Percentiles rank a stretch among this genome's conserved stretches.
Evolutionary conservation across 2,329 filamentous ascomycete species (phyloP).

Genomic region (Verticillium nonalfalfae): DNA sequence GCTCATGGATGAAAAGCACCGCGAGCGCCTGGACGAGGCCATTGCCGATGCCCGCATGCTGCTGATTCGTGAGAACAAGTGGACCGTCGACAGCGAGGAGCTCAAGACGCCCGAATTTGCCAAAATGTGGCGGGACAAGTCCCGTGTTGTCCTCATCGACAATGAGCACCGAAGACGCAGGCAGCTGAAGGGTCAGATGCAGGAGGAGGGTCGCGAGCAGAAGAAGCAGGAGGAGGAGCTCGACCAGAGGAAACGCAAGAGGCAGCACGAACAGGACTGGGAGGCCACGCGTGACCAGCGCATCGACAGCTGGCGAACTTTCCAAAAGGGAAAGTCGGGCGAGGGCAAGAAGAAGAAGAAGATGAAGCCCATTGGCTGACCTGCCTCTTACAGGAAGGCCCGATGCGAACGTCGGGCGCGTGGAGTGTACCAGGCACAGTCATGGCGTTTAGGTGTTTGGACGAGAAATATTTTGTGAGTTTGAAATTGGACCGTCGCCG

Average conservation of each 20-base stretch:
- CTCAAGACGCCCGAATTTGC: slow-evolving; percentile 78
- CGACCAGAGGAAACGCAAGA: slow-evolving; percentile 74
- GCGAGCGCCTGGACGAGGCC: slow-evolving; percentile 80
- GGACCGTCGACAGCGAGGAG: slow-evolving; percentile 83
- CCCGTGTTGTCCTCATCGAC: slow-evolving; percentile 83
- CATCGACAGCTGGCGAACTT: slow-evolving; percentile 91
- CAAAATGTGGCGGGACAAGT: slow-evolving; percentile 83
- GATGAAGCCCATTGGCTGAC: slow-evolving; percentile 57
- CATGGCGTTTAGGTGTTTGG: not conserved
- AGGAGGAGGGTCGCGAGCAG: slow-evolving; percentile 90
- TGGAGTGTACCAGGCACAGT: not conserved
- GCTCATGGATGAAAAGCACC: slow-evolving; percentile 90
- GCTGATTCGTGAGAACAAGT: slow-evolving; percentile 88
- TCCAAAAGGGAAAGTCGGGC: slow-evolving; percentile 66
- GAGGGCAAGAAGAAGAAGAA: slow-evolving; percentile 48
- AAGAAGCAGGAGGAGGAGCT: slow-evolving; percentile 79
- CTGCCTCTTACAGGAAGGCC: too few species aligned
- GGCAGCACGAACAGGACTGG: slow-evolving; percentile 93
- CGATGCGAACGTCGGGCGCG: not conserved
- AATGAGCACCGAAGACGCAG: slow-evolving; percentile 79
- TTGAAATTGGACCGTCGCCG: slow-evolving; percentile 6
- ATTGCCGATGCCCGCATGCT: slow-evolving; percentile 95
- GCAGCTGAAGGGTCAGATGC: slow-evolving; percentile 89
- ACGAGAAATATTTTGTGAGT: slow-evolving; percentile 7
- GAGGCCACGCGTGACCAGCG: slow-evolving; percentile 85